These are phyloP conservation scores for Yamadazyma scolyti DNA, from an alignment of 805 yeast genomes.

Conservation along the genomic window DNA sequence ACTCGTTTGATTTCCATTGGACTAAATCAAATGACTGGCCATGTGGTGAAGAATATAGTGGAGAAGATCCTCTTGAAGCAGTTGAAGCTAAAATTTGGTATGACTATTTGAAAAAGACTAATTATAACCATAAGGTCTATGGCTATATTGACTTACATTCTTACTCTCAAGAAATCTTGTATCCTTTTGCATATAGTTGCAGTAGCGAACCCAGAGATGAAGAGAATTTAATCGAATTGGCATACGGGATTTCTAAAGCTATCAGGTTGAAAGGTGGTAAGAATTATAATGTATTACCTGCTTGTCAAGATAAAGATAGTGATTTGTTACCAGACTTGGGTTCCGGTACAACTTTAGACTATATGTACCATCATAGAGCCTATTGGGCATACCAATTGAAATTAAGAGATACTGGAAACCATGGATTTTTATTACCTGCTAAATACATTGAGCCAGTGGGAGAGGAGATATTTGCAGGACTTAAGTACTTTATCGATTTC, in stretches of 20 bases:
- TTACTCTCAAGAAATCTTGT: constrained; percentile 77
- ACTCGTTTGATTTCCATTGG: constrained; percentile 77
- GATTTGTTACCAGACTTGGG: constrained; percentile 74
- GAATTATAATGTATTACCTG: constrained; percentile 65
- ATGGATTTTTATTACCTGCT: constrained; percentile 76
- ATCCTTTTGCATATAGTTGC: constrained; percentile 82
- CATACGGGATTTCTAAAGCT: constrained; percentile 75
- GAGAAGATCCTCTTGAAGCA: constrained; percentile 65
- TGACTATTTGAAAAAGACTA: constrained; percentile 39
- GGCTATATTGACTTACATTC: constrained; percentile 85
- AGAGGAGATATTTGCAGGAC: constrained; percentile 63
- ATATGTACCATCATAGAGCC: constrained; percentile 78
- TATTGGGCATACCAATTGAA: constrained; percentile 83
- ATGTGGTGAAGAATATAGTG: constrained; percentile 82
- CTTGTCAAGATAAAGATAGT: constrained; percentile 75
- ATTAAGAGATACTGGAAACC: constrained; percentile 76
- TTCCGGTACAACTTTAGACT: constrained; percentile 77
- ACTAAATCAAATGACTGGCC: constrained; percentile 57
- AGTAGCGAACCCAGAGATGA: constrained; percentile 69
- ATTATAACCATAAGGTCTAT: constrained; percentile 54
- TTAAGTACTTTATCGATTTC: constrained; percentile 55
- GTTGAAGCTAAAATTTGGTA: constrained; percentile 38
- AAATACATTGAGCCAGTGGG: constrained; percentile 75
- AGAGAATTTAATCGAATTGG: constrained; percentile 76
- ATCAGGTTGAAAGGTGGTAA: constrained; percentile 64